Evolutionary conservation across 495 filamentous ascomycete species (phyloP).

Genomic region (Viridothelium virens): DNA sequence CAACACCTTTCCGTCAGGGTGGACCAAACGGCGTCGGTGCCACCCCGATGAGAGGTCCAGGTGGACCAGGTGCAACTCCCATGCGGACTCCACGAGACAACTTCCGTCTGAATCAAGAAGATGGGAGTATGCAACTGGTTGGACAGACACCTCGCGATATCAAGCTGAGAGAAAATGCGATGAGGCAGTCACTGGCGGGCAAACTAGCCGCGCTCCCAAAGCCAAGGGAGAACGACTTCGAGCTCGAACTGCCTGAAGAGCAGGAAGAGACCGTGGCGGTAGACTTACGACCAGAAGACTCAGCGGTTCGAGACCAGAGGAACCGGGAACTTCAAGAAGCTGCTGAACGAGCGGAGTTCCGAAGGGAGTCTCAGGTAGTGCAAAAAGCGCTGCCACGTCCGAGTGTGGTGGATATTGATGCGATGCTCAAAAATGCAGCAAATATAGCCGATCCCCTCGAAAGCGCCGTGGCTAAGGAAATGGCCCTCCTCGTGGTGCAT

Average conservation of each 20-base stretch:
- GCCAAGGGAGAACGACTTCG: conserved; percentile 84
- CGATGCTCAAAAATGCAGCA: conserved; percentile 53
- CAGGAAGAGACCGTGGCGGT: conserved; percentile 53
- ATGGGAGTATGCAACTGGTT: conserved; percentile 57
- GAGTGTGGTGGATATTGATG: conserved; percentile 59
- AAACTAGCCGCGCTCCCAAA: conserved; percentile 79
- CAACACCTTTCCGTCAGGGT: conserved; percentile 75
- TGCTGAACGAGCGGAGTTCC: conserved; percentile 66
- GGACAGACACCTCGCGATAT: conserved; percentile 73
- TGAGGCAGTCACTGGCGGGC: conserved; percentile 59
- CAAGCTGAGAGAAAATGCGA: conserved; percentile 61
- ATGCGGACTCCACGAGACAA: conserved; percentile 85
- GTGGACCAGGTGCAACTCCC: conserved; percentile 69
- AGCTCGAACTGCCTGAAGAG: conserved; percentile 86
- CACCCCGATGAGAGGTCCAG: conserved; percentile 55
- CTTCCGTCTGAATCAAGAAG: conserved; percentile 70
- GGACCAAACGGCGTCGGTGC: conserved; percentile 56
- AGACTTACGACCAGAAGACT: conserved; percentile 68
- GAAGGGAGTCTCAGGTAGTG: conserved; percentile 79
- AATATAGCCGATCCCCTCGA: conserved; percentile 48
- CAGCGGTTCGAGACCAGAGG: conserved; percentile 70
- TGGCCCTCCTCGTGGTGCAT: conserved; percentile 67
- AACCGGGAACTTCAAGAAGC: conserved; percentile 61
- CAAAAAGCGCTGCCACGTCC: conserved; percentile 79
- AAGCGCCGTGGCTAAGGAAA: conserved; percentile 61